Conservation (phyloP, 73 alveolate genomes). For the Tetrahymena malaccensis region DNA sequence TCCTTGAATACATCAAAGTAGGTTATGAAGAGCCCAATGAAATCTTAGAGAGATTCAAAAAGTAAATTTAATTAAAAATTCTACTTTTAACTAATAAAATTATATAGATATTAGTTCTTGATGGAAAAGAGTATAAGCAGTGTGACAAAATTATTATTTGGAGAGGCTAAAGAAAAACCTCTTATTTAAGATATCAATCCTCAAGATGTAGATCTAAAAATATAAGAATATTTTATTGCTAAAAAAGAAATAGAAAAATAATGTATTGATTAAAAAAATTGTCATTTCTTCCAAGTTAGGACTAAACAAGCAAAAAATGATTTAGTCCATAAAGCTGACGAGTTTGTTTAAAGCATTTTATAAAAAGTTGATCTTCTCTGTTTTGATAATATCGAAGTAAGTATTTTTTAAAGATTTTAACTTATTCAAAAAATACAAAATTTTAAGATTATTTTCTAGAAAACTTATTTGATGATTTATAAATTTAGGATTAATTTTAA, state of each 20-base stretch:
- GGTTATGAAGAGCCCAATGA: conserved; percentile 23
- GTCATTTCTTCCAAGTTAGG: conserved; percentile 26
- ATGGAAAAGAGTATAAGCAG: conserved; percentile 13
- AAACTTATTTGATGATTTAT: no score
- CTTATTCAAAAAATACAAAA: no score
- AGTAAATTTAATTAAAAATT: neutral
- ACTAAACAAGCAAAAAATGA: conserved; percentile 21
- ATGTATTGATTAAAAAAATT: conserved; percentile 32
- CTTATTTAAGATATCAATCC: neutral
- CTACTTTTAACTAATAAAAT: neutral
- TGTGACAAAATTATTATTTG: conserved; percentile 9
- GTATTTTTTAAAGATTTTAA: neutral
- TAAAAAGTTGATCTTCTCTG: neutral
- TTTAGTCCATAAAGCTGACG: conserved; percentile 24
- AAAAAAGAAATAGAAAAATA: conserved; percentile 8
- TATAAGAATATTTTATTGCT: conserved; percentile 15
- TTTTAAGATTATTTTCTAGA: no score
- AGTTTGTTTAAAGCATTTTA: conserved; percentile 1
- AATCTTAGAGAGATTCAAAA: conserved; percentile 9
- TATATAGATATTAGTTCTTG: neutral
- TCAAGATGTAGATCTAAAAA: conserved; percentile 14
- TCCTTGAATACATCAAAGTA: neutral
- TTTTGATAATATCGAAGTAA: neutral
- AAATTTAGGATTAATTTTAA: no score
- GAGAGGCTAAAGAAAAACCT: conserved; percentile 5